Base-by-base conservation (phyloP, 192 early-diverging fungal genomes). In the Oehlia diaphana region DNA sequence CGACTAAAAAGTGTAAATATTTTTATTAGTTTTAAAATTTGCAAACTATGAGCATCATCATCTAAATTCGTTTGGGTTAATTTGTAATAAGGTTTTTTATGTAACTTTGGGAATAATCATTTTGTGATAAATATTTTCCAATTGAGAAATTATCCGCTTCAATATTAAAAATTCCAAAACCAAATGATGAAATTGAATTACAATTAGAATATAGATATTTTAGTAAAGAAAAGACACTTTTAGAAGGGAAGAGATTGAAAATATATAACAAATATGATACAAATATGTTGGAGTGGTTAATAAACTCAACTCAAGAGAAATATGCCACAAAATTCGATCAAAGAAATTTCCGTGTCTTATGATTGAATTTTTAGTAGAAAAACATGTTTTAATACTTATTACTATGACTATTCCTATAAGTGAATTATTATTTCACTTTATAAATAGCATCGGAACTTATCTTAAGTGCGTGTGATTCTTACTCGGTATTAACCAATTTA, bases 1-100 rank as follows among this genome's bases (percentile, higher is more conserved):
- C n/a, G 76, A 23, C 50, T 78, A 49, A 78, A 67, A 21, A 69
- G 76, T 68, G 76, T 78, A 78, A 42, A 37, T 65, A 35, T 31
- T 44, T 35, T 35, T 37, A 42, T 39, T 39, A 50, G 14, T 69
- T 69, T n/a, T 44, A 70, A 21, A 9, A 47, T 2, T 47, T 12
- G 1, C 44, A 10, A 47, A 47, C 42, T 70, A 39, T 42, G 14
- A 14, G 19, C 21, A 35, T 70, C 21, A 21, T 70, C 68, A 9
- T 19, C 65, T 58, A 58, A 58, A 58, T 19, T 14, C 50, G 5
- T 19, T 47, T 58, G 50, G 50, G 50, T 58, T 14, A 13, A 4
- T 58, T 4, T 53, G 50, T 53, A 16, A 53, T 53, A 53, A 53
- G 50, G 50, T 58, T 58, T 58, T 13, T 58, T 58, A 58, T 58